Conservation (phyloP, 2,329 filamentous ascomycete genomes). For the Phyllosticta ampelicida region DNA sequence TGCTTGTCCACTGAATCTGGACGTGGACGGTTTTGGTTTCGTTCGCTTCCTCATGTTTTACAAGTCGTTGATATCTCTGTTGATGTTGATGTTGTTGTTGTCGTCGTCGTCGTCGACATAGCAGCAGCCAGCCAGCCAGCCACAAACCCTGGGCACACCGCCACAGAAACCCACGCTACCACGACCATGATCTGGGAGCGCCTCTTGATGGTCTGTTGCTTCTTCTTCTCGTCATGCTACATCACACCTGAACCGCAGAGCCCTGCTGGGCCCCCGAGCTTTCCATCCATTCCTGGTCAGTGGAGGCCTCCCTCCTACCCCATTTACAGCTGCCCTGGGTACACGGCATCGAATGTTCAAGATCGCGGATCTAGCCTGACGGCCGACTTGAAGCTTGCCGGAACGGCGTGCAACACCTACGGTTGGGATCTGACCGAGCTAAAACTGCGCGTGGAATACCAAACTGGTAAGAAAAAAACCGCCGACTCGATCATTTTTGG, state of each 20-base stretch:
- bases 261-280: background rate
- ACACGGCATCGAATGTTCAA: slow-evolving; percentile 51
- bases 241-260: background rate
- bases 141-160: background rate
- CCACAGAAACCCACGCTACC: background rate
- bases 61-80: background rate
- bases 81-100: background rate
- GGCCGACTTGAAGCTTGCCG: slow-evolving; percentile 60
- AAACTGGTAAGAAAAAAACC: slow-evolving; percentile 38
- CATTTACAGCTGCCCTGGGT: slow-evolving; percentile 50
- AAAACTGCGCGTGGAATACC: slow-evolving; percentile 50
- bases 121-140: background rate
- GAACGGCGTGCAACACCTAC: slow-evolving; percentile 51
- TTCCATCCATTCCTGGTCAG: background rate
- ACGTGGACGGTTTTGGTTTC: background rate
- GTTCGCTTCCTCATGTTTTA: background rate
- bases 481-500: background rate
- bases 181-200: background rate
- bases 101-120: background rate
- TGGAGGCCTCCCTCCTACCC: background rate
- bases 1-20: background rate
- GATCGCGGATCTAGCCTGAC: slow-evolving; percentile 47
- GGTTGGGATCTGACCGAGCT: slow-evolving; percentile 47
- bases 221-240: background rate
- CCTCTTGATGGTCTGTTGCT: background rate